phyloP scores from a whole-genome alignment of 768 basidiomycete genomes.

The Xanthoconium purpureum region DNA sequence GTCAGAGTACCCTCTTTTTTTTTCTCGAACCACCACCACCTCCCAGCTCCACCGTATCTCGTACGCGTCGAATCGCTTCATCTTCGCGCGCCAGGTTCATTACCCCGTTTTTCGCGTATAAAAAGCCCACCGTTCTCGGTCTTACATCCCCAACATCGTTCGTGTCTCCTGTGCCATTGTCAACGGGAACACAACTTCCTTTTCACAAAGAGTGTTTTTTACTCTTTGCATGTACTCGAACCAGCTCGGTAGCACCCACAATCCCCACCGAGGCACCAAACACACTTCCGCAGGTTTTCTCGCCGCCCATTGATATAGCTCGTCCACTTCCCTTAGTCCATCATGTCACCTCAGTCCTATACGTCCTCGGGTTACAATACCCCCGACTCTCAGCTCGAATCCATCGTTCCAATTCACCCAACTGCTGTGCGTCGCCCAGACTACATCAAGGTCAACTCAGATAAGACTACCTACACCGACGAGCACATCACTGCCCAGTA shows the following conservation, averaged over 20 bases:
- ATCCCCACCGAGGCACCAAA: conserved; percentile 82
- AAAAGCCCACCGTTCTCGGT: conserved; percentile 9
- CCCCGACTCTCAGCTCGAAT: conserved; percentile 70
- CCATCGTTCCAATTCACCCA: conserved; percentile 71
- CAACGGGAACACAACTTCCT: conserved; percentile 4
- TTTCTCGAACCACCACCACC: conserved; percentile 7
- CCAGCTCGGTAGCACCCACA: conserved; percentile 87
- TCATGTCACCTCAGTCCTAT: conserved; percentile 50
- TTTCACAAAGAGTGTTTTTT: conserved; percentile 29
- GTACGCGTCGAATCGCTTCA: not conserved
- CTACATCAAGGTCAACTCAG: conserved; percentile 76
- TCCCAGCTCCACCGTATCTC: conserved; percentile 3
- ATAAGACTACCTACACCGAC: conserved; percentile 77
- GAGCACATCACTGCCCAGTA: conserved; percentile 82
- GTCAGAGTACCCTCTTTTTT: conserved; percentile 22
- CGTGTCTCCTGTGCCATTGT: not conserved
- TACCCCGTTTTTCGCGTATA: conserved; percentile 29
- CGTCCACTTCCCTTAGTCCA: conserved; percentile 27
- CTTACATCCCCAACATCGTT: not conserved
- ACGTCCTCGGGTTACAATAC: conserved; percentile 66
- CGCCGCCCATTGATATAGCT: conserved; percentile 39
- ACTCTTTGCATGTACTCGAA: conserved; percentile 90
- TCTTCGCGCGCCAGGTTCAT: no score
- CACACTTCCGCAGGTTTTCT: conserved; percentile 75
- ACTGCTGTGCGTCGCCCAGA: conserved; percentile 78